phyloP scores from a whole-genome alignment of 306 rosid genomes.

The Spatholobus suberectus region DNA sequence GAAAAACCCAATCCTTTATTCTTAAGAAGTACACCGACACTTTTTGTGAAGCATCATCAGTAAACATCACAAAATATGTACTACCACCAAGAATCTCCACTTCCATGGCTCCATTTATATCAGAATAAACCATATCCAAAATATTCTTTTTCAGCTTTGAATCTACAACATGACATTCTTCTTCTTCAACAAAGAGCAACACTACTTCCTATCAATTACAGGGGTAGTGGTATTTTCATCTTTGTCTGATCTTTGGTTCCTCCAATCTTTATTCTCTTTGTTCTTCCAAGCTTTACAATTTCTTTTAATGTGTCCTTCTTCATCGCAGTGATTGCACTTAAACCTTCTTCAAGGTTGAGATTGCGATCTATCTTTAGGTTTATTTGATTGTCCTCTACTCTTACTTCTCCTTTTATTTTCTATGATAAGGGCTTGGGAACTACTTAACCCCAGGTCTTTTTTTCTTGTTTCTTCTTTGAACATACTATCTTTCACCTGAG shows the following conservation, averaged over 20 bases:
- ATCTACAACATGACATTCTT: background rate
- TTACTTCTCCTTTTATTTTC: no score
- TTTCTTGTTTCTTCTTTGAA: background rate
- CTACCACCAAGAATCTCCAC: no score
- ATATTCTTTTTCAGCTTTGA: no score
- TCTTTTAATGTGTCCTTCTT: background rate
- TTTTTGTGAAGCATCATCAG: no score
- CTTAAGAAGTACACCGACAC: no score
- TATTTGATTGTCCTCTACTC: no score
- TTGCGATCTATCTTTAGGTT: background rate
- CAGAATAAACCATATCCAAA: no score
- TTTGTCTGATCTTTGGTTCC: background rate
- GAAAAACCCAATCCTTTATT: no score
- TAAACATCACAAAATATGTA: no score
- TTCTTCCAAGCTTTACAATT: background rate
- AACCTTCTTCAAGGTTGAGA: background rate
- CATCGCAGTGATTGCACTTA: background rate
- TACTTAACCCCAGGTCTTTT: background rate
- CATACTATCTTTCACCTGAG: background rate
- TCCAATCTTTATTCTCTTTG: background rate
- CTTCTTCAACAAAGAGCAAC: background rate
- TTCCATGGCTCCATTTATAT: no score
- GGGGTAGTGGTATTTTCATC: background rate
- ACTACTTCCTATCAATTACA: background rate
- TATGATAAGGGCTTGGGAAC: no score